Evolutionary conservation across 306 rosid species (phyloP).

Genomic region (Acacia acuminata): DNA sequence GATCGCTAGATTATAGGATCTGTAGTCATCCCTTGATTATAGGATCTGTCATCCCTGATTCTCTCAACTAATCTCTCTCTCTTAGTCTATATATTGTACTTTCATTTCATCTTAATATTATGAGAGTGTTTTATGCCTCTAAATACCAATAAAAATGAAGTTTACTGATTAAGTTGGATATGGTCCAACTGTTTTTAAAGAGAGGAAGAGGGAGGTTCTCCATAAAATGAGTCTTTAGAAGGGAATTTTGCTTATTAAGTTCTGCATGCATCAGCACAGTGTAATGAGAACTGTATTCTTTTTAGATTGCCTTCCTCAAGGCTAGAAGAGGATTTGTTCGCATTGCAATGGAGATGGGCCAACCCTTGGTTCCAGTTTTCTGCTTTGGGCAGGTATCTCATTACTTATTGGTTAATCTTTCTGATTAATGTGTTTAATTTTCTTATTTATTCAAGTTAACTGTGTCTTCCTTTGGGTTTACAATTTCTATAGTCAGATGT

Average conservation of each 20-base stretch:
- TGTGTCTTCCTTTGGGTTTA: slow-evolving; percentile 20
- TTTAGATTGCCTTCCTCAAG: slow-evolving; percentile 73
- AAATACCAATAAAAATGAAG: background rate
- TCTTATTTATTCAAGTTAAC: slow-evolving; percentile 26
- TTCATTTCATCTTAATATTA: too few species aligned
- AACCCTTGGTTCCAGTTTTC: slow-evolving; percentile 89
- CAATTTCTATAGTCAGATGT: slow-evolving; percentile 59
- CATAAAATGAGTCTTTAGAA: slow-evolving; percentile 27
- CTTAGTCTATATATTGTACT: too few species aligned
- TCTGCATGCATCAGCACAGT: background rate
- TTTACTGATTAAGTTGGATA: background rate
- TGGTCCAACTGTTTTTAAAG: slow-evolving; percentile 11
- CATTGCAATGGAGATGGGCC: slow-evolving; percentile 76
- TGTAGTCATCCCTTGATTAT: too few species aligned
- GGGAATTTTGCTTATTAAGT: slow-evolving; percentile 21
- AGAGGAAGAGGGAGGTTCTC: slow-evolving; percentile 17
- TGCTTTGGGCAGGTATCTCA: slow-evolving; percentile 88
- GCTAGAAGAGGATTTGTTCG: slow-evolving; percentile 88
- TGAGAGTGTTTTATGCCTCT: too few species aligned
- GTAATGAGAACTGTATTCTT: slow-evolving; percentile 16
- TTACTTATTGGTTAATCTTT: background rate
- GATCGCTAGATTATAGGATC: too few species aligned
- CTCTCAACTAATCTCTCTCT: too few species aligned
- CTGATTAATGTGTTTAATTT: slow-evolving; percentile 4
- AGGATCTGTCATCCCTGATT: too few species aligned